A percentile compares a stretch with the other conserved stretches of the same genome.
These are phyloP conservation scores for Pseudophaeomoniella oleicola DNA, from an alignment of 2,329 filamentous ascomycete genomes.

Conservation along the genomic window DNA sequence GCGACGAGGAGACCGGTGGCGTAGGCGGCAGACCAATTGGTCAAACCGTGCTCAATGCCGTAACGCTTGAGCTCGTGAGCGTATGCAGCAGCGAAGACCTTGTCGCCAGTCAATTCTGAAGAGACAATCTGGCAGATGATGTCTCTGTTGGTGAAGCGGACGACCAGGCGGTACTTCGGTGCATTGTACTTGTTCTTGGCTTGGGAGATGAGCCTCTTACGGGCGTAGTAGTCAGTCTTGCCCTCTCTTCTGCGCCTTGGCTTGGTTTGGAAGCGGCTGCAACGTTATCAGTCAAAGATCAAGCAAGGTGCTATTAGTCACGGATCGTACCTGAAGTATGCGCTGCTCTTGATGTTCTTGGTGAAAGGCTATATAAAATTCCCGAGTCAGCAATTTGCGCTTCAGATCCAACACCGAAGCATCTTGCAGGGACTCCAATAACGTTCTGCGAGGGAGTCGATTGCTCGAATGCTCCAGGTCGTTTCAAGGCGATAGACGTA, in stretches of 20 bases:
- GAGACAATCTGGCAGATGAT: constrained; percentile 96
- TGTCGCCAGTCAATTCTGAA: constrained; percentile 94
- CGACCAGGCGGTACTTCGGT: constrained; percentile 98
- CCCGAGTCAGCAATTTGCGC: constrained; percentile 99
- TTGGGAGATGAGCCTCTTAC: constrained; percentile 98
- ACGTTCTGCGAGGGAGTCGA: constrained; percentile 15
- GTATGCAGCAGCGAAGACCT: constrained; percentile 87
- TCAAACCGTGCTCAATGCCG: constrained; percentile 94
- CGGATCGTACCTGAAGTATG: constrained; percentile 84
- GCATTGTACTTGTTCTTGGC: constrained; percentile 99
- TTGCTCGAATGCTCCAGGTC: not conserved
- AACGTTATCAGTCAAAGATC: constrained; percentile 5
- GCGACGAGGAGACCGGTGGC: constrained; percentile 91
- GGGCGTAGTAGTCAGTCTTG: constrained; percentile 99
- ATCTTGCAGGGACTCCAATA: constrained; percentile 83
- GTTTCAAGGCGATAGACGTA: not conserved
- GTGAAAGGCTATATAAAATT: constrained; percentile 50
- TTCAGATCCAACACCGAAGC: constrained; percentile 92
- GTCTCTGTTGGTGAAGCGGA: constrained; percentile 99
- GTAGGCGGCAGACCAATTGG: constrained; percentile 99
- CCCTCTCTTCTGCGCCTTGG: constrained; percentile 92
- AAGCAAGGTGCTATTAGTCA: constrained; percentile 5
- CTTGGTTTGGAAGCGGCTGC: constrained; percentile 97
- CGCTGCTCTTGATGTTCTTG: constrained; percentile 93
- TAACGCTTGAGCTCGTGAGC: constrained; percentile 95